Evolutionary conservation across 1,284 basidiomycete genomes (phyloP).

Genomic region (Cryptococcus amylolentus): DNA sequence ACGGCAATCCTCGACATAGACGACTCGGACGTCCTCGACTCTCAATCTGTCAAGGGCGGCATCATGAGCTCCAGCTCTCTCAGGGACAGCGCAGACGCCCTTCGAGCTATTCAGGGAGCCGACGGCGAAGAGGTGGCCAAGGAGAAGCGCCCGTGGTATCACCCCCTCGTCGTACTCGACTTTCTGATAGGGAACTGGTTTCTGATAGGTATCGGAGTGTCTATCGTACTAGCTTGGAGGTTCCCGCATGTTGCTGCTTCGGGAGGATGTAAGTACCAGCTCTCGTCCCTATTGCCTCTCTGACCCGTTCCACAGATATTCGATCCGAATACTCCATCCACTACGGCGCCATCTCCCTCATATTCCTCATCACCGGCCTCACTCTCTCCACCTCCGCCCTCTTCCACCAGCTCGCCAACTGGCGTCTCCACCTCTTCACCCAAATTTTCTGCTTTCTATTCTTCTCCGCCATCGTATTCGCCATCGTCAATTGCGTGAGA

Average conservation of each 20-base stretch:
- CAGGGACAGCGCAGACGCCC: not conserved
- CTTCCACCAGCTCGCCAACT: slow-evolving; percentile 26
- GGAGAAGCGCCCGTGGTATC: slow-evolving; percentile 9
- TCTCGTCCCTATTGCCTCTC: not conserved
- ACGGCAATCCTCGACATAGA: not conserved
- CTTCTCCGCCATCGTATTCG: slow-evolving; percentile 35
- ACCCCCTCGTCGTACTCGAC: slow-evolving; percentile 8
- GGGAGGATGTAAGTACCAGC: slow-evolving; percentile 19
- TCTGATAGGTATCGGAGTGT: slow-evolving; percentile 30
- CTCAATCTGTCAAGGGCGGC: not conserved
- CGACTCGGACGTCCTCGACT: not conserved
- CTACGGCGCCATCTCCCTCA: slow-evolving; percentile 39
- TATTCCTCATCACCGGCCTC: slow-evolving; percentile 44
- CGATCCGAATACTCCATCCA: slow-evolving; percentile 24
- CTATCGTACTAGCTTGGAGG: slow-evolving; percentile 28
- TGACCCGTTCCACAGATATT: slow-evolving; percentile 12
- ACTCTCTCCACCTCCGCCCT: slow-evolving; percentile 28
- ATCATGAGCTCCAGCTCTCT: too few relatives aligned
- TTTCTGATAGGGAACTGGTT: slow-evolving; percentile 25
- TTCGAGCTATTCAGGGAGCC: not conserved
- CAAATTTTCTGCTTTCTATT: slow-evolving; percentile 36
- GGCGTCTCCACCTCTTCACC: slow-evolving; percentile 37
- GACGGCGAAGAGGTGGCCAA: slow-evolving; percentile 1
- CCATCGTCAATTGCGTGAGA: slow-evolving; percentile 27
- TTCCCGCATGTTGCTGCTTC: slow-evolving; percentile 25